phyloP scores from a whole-genome alignment of 202 grass and related monocot species.

The Hordeum pubiflorum region DNA sequence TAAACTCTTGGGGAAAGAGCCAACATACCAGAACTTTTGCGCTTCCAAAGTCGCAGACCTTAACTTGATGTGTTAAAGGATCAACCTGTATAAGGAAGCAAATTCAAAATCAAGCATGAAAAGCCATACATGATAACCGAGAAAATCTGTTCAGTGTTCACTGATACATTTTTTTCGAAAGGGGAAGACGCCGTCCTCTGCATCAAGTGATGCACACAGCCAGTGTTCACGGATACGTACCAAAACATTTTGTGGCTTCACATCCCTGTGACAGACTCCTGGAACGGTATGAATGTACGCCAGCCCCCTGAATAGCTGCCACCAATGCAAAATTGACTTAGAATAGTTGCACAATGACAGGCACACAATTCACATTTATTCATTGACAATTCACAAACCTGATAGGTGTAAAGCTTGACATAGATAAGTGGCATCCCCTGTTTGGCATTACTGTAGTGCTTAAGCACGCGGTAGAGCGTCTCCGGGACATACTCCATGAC shows the following conservation, averaged over 20 bases:
- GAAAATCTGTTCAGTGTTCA: too few species aligned
- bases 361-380: background rate
- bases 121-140: too few species aligned
- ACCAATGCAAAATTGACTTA: slow-evolving; percentile 4
- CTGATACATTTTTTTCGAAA: too few species aligned
- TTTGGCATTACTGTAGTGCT: slow-evolving; percentile 81
- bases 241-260: slow-evolving; percentile 89
- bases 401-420: slow-evolving; percentile 74
- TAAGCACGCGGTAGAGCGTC: slow-evolving; percentile 63
- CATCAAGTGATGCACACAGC: too few species aligned
- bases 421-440: slow-evolving; percentile 66
- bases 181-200: too few species aligned
- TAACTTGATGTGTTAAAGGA: slow-evolving; percentile 69
- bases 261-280: slow-evolving; percentile 76
- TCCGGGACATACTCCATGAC: slow-evolving; percentile 88
- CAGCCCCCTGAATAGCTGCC: too few species aligned
- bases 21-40: slow-evolving; percentile 67
- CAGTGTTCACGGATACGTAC: slow-evolving; percentile 30
- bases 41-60: slow-evolving; percentile 80
- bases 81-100: background rate
- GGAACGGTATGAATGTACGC: slow-evolving; percentile 46
- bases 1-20: background rate
- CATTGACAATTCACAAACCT: slow-evolving; percentile 34
- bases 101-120: too few species aligned
- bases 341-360: background rate